Evolutionary conservation across 2,329 filamentous ascomycete genomes (phyloP).

Genomic region (Diaporthe ilicicola): DNA sequence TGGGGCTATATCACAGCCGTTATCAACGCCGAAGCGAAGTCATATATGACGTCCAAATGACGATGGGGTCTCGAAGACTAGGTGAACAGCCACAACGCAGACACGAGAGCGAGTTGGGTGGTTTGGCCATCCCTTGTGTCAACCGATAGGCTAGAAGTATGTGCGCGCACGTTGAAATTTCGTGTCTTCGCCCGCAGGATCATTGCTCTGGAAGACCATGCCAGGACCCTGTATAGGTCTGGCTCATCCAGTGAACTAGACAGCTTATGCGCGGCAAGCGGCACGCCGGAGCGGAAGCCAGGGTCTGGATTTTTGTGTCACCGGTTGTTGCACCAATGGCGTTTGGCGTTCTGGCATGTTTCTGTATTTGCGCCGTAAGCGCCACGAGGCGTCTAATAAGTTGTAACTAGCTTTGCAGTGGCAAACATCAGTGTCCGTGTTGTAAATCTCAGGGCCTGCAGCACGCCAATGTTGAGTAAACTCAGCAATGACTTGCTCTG

Average conservation of each 20-base stretch:
- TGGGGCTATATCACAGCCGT: constrained; percentile 29
- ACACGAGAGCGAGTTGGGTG: not conserved
- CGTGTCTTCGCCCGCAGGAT: constrained; percentile 1
- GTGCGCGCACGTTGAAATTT: not conserved
- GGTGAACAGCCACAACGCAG: not conserved
- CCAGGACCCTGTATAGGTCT: not conserved
- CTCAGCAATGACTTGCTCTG: not conserved
- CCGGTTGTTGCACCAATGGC: constrained; percentile 14
- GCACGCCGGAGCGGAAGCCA: constrained; percentile 27
- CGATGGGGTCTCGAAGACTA: not conserved
- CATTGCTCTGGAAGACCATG: not conserved
- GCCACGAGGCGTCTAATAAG: constrained; percentile 20
- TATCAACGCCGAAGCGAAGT: constrained; percentile 11
- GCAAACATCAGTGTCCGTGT: not conserved
- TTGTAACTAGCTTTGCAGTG: not conserved
- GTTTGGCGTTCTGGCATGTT: constrained; percentile 22
- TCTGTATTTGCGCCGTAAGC: constrained; percentile 31
- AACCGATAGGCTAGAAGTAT: too few species aligned
- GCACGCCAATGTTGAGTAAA: not conserved
- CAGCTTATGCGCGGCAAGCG: constrained; percentile 23
- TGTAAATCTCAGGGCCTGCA: not conserved
- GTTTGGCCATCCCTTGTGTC: not conserved
- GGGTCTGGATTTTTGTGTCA: constrained; percentile 26
- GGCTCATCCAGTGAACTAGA: constrained; percentile 5
- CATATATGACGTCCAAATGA: constrained; percentile 19